Evolutionary conservation across 257 asterid species (phyloP).

Genomic region (Scutellaria barbata): DNA sequence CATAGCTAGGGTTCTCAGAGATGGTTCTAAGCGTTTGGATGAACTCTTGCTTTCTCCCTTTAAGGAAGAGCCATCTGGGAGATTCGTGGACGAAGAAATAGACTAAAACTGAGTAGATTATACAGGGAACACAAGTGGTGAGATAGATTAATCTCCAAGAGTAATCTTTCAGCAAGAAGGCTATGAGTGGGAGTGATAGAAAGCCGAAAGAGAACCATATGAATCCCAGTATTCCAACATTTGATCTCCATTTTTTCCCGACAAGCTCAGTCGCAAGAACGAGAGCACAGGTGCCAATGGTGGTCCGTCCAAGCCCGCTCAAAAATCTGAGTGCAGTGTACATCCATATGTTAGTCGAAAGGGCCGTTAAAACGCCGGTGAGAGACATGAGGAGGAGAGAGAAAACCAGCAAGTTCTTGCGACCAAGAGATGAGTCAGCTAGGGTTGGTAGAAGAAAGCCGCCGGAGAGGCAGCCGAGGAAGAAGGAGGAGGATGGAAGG

Average conservation of each 20-base stretch:
- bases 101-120: constrained; percentile 41
- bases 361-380: constrained; percentile 46
- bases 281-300: constrained; percentile 57
- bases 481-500: constrained; percentile 65
- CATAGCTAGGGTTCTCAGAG: constrained; percentile 30
- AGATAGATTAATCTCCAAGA: constrained; percentile 69
- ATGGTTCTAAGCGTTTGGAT: constrained; percentile 48
- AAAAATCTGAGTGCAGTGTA: constrained; percentile 47
- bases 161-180: constrained; percentile 34
- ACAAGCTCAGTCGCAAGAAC: constrained; percentile 68
- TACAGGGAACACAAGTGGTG: constrained; percentile 55
- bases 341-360: constrained; percentile 53
- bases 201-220: constrained; percentile 64
- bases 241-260: constrained; percentile 62
- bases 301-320: constrained; percentile 58
- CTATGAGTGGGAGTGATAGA: constrained; percentile 58
- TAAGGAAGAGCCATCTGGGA: constrained; percentile 75
- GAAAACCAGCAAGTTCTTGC: constrained; percentile 56
- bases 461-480: constrained; percentile 59
- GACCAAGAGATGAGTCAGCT: constrained; percentile 66
- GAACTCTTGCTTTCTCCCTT: constrained; percentile 57
- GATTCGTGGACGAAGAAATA: constrained; percentile 52
- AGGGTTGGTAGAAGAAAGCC: constrained; percentile 63
- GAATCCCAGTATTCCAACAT: constrained; percentile 57
- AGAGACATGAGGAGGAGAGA: constrained; percentile 58